phyloP scores from a whole-genome alignment of 192 early-diverging fungal species.

The Linnemannia hyalina region DNA sequence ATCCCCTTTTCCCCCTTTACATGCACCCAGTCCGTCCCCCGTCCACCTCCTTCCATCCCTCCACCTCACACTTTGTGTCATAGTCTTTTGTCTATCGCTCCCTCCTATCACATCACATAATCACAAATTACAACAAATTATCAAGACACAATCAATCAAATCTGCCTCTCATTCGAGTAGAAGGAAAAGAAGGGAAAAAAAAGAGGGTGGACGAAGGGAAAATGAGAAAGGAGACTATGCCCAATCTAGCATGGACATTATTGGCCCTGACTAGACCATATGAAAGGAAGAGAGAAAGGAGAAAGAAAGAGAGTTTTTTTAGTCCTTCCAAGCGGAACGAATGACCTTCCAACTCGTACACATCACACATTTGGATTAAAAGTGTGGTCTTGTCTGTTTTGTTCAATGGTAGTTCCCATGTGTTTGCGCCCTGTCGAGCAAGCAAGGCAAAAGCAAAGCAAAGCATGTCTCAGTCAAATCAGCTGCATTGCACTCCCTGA shows the following conservation, averaged over 20 bases:
- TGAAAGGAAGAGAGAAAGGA: neutral
- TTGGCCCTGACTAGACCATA: neutral
- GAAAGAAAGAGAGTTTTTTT: neutral
- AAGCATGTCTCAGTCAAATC: too few species aligned
- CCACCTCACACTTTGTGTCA: too few species aligned
- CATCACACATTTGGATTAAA: too few species aligned
- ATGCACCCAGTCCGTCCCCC: neutral
- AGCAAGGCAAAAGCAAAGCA: too few species aligned
- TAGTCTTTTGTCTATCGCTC: neutral
- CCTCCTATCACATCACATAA: neutral
- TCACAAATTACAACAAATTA: neutral
- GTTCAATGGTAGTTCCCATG: too few species aligned
- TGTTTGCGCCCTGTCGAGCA: too few species aligned
- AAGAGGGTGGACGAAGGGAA: neutral
- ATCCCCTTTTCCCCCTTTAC: neutral
- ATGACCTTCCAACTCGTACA: neutral
- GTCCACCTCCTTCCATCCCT: neutral
- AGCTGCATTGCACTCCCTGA: too few species aligned
- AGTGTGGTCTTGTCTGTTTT: too few species aligned
- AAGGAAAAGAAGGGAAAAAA: neutral
- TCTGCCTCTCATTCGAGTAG: neutral
- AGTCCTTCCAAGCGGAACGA: neutral
- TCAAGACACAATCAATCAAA: neutral
- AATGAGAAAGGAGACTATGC: conserved; percentile 17
- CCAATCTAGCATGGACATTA: conserved; percentile 30